phyloP scores from a whole-genome alignment of 1,139 yeast species.

The Suhomyces atakaporum region DNA sequence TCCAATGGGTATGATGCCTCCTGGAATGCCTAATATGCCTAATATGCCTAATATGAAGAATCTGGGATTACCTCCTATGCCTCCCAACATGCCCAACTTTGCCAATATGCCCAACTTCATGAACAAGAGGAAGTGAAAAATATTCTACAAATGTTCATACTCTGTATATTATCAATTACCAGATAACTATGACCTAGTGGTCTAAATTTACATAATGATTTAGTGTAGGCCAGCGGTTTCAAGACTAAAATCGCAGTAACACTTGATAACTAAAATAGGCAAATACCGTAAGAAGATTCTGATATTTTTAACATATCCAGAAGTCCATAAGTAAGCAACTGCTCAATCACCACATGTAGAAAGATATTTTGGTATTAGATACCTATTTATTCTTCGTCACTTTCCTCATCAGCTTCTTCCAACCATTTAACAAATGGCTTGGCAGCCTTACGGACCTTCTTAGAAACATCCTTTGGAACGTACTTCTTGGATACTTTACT shows the following conservation, averaged over 20 bases:
- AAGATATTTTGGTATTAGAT: too few relatives aligned
- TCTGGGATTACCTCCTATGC: too few relatives aligned
- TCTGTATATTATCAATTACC: too few relatives aligned
- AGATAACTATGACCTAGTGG: too few relatives aligned
- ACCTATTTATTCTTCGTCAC: slow-evolving; percentile 55
- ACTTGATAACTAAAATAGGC: too few relatives aligned
- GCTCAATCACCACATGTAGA: neutral
- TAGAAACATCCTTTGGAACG: slow-evolving; percentile 87
- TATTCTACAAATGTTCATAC: slow-evolving; percentile 1
- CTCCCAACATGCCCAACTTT: slow-evolving; percentile 29
- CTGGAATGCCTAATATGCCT: slow-evolving; percentile 30
- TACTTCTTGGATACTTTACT: slow-evolving; percentile 90
- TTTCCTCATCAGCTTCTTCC: slow-evolving; percentile 79
- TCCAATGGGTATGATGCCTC: slow-evolving; percentile 39
- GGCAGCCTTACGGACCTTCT: slow-evolving; percentile 95
- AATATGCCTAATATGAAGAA: slow-evolving; percentile 25
- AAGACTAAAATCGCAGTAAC: too few relatives aligned
- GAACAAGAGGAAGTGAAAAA: slow-evolving; percentile 13
- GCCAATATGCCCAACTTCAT: slow-evolving; percentile 22
- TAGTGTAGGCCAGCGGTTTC: too few relatives aligned
- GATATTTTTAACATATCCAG: too few relatives aligned
- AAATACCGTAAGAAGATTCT: too few relatives aligned
- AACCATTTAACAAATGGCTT: slow-evolving; percentile 95
- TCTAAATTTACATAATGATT: too few relatives aligned
- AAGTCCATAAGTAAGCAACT: too few relatives aligned